Conservation (phyloP, 2,329 filamentous ascomycete genomes). For the Trichoderma atrobrunneum region DNA sequence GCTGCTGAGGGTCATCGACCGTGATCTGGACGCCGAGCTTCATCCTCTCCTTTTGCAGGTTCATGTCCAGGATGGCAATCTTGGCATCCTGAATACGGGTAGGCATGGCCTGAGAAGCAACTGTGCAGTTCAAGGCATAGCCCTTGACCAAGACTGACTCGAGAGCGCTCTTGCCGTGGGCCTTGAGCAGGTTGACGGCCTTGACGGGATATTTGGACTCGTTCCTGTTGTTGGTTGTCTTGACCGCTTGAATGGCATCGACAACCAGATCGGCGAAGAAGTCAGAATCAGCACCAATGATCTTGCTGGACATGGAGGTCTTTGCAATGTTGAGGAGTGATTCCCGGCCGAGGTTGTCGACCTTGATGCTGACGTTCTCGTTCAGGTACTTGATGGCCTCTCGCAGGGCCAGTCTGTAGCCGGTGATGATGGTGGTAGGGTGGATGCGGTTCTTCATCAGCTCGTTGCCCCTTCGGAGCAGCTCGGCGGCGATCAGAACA, state of each 20-base stretch:
- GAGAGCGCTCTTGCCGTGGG: constrained; percentile 85
- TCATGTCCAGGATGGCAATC: constrained; percentile 96
- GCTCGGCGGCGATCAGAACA: constrained; percentile 93
- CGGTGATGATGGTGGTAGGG: constrained; percentile 98
- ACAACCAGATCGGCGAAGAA: constrained; percentile 98
- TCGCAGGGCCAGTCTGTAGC: constrained; percentile 89
- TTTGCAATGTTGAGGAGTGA: constrained; percentile 93
- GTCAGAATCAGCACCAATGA: constrained; percentile 91
- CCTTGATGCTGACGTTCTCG: constrained; percentile 95
- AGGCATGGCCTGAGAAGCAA: constrained; percentile 96
- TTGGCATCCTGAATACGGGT: constrained; percentile 90
- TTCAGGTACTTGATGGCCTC: constrained; percentile 99
- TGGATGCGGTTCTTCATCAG: constrained; percentile 99
- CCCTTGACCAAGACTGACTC: constrained; percentile 93
- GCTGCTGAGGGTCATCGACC: constrained; percentile 92
- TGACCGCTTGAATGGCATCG: constrained; percentile 92
- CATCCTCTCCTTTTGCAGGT: constrained; percentile 98
- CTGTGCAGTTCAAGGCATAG: constrained; percentile 97
- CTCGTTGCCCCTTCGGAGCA: constrained; percentile 90
- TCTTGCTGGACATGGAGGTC: constrained; percentile 99
- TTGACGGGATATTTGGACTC: constrained; percentile 98
- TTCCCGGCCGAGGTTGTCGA: constrained; percentile 85
- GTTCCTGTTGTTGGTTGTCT: constrained; percentile 83
- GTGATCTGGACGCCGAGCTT: constrained; percentile 98
- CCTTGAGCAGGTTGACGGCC: constrained; percentile 97